Evolutionary conservation across 208 protist genomes (phyloP), one percentile per base, ranked within the genome.

Genomic region (Lotmaria passim): DNA sequence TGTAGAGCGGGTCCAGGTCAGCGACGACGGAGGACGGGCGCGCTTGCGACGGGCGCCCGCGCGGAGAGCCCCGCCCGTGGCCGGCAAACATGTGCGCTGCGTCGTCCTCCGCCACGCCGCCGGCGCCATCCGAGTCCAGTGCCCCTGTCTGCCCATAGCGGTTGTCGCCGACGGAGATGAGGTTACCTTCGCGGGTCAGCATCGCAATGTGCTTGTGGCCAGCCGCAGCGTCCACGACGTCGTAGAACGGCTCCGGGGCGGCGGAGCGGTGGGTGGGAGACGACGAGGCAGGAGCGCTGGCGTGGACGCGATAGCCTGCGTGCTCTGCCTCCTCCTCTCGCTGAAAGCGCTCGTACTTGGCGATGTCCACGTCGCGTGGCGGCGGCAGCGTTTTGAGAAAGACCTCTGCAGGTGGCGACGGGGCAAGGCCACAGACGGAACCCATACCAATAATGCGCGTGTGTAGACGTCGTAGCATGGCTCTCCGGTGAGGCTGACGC

Each of bases 321-420:
- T 14, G 53, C 57, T 53, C 39, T 38, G 19, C 50, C 33, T 51
- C 58, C 46, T 88, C 86, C 58, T 93, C 87, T 12, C 61, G 59
- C 59, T 93, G 63, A 77, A 93, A 93, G 5, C 87, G 83, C 6
- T 12, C 36, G 66, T 85, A 90, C 71, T 89, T 90, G 7, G 24
- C 51, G 7, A 73, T 38, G 68, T 93, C 77, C 7, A 83, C 72
- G 46, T 93, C 84, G 11, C 30, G 30, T 6, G 88, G 88, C 17
- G 88, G 83, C n/a, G 88, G 88, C 24, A 93, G 85, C 1, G 75
- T 82, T 56, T 89, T 93, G 44, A 93, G 76, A 62, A 93, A 89
- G 28, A 93, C 74, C 59, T 93, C 88, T 12, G 85, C 79, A 0
- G 78, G 78, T 7, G 88, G 79, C 3, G 84, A 87, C 19, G 82